A percentile compares a stretch with the other conserved stretches of the same genome.
phyloP scores from a whole-genome alignment of 305 asterid species.

The Solanum hybrid region DNA sequence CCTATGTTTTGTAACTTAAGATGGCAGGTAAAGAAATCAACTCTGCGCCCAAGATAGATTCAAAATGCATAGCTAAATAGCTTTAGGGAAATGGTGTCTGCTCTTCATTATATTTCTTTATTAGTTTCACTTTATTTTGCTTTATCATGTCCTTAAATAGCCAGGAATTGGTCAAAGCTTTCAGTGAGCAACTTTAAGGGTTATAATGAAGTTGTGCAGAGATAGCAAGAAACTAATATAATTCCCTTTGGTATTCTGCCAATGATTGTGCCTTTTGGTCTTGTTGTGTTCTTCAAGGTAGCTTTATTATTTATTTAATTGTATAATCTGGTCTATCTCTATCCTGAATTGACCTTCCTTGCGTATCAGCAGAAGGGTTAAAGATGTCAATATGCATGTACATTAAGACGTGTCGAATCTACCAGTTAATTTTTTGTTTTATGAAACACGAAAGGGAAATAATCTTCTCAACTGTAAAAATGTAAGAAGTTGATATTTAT shows the following conservation, averaged over 20 bases:
- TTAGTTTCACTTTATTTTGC: neutral
- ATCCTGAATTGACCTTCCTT: neutral
- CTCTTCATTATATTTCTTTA: neutral
- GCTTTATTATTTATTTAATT: neutral
- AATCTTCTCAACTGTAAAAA: neutral
- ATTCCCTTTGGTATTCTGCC: neutral
- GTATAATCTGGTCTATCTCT: neutral
- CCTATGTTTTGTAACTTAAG: neutral
- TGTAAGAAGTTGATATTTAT: neutral
- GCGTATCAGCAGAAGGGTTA: neutral
- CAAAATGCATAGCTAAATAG: neutral
- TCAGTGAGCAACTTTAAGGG: neutral
- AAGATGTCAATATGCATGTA: neutral
- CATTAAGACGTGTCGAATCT: neutral
- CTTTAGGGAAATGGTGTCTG: neutral
- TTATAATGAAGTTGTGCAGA: neutral
- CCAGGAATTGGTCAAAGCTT: neutral
- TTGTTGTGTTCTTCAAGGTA: neutral
- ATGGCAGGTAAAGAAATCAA: neutral
- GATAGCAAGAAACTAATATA: neutral
- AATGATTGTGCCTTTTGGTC: neutral
- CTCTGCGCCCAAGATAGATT: neutral
- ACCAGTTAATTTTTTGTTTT: neutral
- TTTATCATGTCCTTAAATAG: neutral
- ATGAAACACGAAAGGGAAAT: neutral